Evolutionary conservation across 177 flowering plant genomes (phyloP).

Genomic region (Tripterygium wilfordii): DNA sequence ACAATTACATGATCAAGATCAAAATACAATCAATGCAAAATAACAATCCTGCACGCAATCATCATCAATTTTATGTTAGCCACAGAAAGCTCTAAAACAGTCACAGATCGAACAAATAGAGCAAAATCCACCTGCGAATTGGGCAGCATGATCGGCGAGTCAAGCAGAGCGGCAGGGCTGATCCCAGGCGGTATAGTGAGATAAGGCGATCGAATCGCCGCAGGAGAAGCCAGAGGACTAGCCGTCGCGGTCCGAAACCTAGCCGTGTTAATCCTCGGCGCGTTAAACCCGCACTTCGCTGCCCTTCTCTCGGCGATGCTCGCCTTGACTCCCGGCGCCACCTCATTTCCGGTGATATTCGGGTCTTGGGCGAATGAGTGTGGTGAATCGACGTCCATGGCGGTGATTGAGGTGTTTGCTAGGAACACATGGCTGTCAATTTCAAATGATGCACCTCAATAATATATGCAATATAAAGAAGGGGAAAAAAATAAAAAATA

Average conservation of each 20-base stretch:
- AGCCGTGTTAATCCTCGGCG: slow-evolving; percentile 41
- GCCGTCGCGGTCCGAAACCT: slow-evolving; percentile 24
- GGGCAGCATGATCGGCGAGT: slow-evolving; percentile 66
- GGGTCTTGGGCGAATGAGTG: too few relatives aligned
- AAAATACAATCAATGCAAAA: too few relatives aligned
- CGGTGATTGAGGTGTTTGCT: too few relatives aligned
- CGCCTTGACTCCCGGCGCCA: too few relatives aligned
- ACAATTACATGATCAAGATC: too few relatives aligned
- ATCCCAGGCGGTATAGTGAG: slow-evolving; percentile 73
- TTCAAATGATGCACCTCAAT: too few relatives aligned
- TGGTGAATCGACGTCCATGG: too few relatives aligned
- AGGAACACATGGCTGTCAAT: too few relatives aligned
- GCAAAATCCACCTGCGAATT: slow-evolving; percentile 40
- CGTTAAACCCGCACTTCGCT: slow-evolving; percentile 47
- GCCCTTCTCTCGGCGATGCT: slow-evolving; percentile 78
- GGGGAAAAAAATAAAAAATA: too few relatives aligned
- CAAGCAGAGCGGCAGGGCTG: slow-evolving; percentile 64
- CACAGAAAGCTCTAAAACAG: neutral
- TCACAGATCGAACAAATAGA: neutral
- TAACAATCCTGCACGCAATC: too few relatives aligned
- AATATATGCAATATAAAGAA: too few relatives aligned
- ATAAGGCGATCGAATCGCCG: slow-evolving; percentile 40
- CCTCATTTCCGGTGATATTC: too few relatives aligned
- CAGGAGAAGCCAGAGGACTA: slow-evolving; percentile 30
- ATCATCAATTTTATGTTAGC: neutral